phyloP scores from a whole-genome alignment of 257 asterid genomes.

The Lantana camara region DNA sequence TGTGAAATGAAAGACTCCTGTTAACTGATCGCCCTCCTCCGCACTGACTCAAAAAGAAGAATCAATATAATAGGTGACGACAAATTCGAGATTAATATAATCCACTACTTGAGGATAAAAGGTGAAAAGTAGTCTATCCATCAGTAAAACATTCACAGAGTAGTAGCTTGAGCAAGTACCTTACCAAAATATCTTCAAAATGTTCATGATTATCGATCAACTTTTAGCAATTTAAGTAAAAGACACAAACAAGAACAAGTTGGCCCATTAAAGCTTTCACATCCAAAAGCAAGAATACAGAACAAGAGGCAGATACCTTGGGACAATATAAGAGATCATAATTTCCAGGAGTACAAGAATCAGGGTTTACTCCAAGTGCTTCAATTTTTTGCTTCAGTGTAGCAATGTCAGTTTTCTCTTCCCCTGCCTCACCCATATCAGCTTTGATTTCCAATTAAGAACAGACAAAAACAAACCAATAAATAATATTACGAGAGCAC shows the following conservation, averaged over 20 bases:
- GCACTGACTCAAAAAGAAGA: constrained; percentile 46
- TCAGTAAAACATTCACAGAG: background rate
- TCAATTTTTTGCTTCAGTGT: constrained; percentile 44
- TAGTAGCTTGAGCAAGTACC: background rate
- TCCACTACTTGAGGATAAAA: background rate
- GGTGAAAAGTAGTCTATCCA: background rate
- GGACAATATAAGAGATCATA: constrained; percentile 65
- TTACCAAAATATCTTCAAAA: background rate
- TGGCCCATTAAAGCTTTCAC: background rate
- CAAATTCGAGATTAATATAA: background rate
- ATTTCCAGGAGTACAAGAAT: constrained; percentile 57
- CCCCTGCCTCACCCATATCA: constrained; percentile 30
- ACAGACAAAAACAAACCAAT: background rate
- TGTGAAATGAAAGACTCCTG: constrained; percentile 59
- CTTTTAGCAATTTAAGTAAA: background rate
- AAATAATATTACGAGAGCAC: background rate
- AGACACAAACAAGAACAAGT: background rate
- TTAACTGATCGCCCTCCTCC: constrained; percentile 45
- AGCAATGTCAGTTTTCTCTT: constrained; percentile 33
- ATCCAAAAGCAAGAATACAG: constrained; percentile 4
- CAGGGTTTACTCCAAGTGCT: constrained; percentile 40
- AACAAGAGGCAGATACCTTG: constrained; percentile 39
- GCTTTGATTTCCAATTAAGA: constrained; percentile 23
- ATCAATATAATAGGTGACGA: background rate
- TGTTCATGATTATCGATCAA: background rate